Evolutionary conservation across 2,329 filamentous ascomycete genomes (phyloP), one percentile per base, ranked within the genome.

Genomic region (Sclerotinia spermophila): DNA sequence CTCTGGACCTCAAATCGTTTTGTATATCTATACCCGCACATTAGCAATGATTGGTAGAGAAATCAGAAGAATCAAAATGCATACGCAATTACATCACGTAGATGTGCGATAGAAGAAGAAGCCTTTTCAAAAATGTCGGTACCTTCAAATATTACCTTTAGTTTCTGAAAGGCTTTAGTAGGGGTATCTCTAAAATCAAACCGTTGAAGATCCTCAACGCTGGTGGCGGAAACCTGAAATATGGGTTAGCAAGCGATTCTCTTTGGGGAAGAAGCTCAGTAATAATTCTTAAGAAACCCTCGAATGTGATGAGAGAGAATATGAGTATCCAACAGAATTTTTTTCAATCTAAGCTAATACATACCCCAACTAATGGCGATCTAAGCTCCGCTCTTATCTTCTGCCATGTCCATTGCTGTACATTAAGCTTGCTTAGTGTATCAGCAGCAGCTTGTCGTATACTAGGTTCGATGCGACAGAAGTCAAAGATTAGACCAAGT

Each of bases 401-500:
- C 74, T 91, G 87, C 91, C 94, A 97, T 0, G 89, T 92, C 79
- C 87, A 90, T 72, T 90, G 89, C 61, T 90, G 87, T 24, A 96
- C 90, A 78, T 97, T 96, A 66, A 98, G 85, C 78, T 92, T 95
- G 80, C 92, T 97, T 55, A 99, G 83, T 1, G 91, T 87, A 73
- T 97, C 93, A 71, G 96, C 95, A 0, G 93, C 91, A 7, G 88
- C 84, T 15, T 89, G 86, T 55, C 93, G 87, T 67, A 91, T 88
- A 3, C 87, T 84, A 10, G 84, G 79, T 51, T 90, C 90, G 53
- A 99, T 91, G 24, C 93, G 89, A 78, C 94, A 98, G 77, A 92
- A 92, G 68, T 97, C 93, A 79, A 98, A 92, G n/a, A 98, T 91
- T 30, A 93, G 85, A 69, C 95, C 90, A 17, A 99, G 82, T 4